Evolutionary conservation across 2,329 filamentous ascomycete species (phyloP), one percentile per base, ranked within the genome.

Genomic region (Sclerotinia trifoliorum): DNA sequence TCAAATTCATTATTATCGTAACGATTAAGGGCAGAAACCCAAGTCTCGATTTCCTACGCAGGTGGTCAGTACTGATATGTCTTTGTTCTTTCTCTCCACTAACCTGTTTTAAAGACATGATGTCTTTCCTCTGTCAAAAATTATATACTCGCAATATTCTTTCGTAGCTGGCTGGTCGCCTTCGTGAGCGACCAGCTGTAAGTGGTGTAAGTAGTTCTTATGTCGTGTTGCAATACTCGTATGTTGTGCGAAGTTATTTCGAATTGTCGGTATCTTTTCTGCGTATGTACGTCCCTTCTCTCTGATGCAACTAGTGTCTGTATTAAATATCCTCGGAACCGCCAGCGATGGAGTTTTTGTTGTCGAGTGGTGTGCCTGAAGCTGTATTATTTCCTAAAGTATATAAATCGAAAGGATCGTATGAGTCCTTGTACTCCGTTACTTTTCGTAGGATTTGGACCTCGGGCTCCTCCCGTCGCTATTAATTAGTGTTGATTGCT

Each of bases 1-100:
- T 98, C 94, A 80, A 96, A 98, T 77, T 99, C 93, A 81, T 97
- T 96, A 81, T 94, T 95, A 81, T 99, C 95, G 82, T 99, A 99
- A 78, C 90, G 90, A 75, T 84, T 88, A 67, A 99, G 88, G 80
- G 95, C 95, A 79, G 90, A 84, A 74, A 98, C 95, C 95, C 95
- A 99, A 62, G 93, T 96, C 83, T 98, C 94, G 80, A 99, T 99
- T 90, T 99, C 95, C 94, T 80, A 71, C 29, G 58, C 35, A 60
- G 48, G 13, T 39, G 29, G 62, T 68, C 35, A 68, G 63, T 61
- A 60, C 62, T 8, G 10, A 65, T 32, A 48, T 48, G 7, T 60
- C 52, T 60, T 39, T 35, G 42, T 49, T 19, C 42, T 44, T 46
- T 49, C 39, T 39, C 15, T 42, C 49, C 46, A 74, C 76, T 72